Conservation (phyloP, 305 asterid genomes). For the Fraxinus angustifolia region DNA sequence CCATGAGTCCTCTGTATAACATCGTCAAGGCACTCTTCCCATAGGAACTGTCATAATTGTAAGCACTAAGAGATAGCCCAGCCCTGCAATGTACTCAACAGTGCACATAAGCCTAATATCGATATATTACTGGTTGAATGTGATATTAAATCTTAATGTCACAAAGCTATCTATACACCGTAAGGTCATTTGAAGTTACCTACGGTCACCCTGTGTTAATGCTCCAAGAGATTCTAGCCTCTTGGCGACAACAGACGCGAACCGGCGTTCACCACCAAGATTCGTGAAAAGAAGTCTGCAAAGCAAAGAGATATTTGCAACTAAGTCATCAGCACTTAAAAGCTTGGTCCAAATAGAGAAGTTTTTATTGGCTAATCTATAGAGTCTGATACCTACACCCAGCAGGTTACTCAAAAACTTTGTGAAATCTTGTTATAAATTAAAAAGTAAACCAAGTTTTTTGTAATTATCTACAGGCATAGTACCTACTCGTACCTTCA, state of each 20-base stretch:
- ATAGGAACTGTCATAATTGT: constrained; percentile 83
- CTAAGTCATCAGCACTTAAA: constrained; percentile 5
- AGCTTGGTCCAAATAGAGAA: not conserved
- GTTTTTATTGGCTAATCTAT: not conserved
- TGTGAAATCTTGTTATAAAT: constrained; percentile 13
- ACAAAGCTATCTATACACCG: constrained; percentile 8
- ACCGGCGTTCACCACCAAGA: constrained; percentile 98
- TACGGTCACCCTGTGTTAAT: constrained; percentile 94
- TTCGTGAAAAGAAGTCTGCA: constrained; percentile 82
- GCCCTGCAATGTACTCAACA: constrained; percentile 63
- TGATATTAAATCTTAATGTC: constrained; percentile 3
- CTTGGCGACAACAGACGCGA: constrained; percentile 97
- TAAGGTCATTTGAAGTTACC: constrained; percentile 42
- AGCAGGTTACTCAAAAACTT: not conserved
- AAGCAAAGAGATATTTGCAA: constrained; percentile 14
- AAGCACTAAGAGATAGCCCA: constrained; percentile 91
- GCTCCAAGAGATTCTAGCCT: constrained; percentile 98
- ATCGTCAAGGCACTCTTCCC: constrained; percentile 82
- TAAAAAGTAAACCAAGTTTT: constrained; percentile 7
- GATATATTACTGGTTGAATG: not conserved
- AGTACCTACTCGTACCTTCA: constrained; percentile 3
- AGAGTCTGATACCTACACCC: not conserved
- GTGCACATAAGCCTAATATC: constrained; percentile 22
- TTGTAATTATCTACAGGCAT: constrained; percentile 2
- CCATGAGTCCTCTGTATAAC: constrained; percentile 81